Conservation (phyloP, 1,284 basidiomycete genomes). For the Sanghuangporus baumii region DNA sequence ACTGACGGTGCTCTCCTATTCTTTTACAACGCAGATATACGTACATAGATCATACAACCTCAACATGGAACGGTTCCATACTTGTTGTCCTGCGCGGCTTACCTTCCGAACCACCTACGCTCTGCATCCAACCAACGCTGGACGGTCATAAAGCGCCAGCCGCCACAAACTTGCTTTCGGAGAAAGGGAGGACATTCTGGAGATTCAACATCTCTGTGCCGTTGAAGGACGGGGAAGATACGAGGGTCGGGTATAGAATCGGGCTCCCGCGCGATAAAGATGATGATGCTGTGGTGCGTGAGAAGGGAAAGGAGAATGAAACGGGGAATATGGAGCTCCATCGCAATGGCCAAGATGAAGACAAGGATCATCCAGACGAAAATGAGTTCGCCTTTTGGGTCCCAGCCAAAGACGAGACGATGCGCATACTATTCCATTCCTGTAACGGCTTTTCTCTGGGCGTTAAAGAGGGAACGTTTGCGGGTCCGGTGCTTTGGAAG, state of each 20-base stretch:
- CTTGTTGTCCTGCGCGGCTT: constrained; percentile 13
- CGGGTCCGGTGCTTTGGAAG: constrained; percentile 21
- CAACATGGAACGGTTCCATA: constrained; percentile 20
- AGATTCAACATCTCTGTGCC: constrained; percentile 16
- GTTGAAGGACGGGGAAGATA: constrained; percentile 12
- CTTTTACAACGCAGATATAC: constrained; percentile 17
- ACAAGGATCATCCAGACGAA: not conserved
- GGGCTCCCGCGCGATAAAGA: not conserved
- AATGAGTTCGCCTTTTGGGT: constrained; percentile 18
- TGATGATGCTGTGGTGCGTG: not conserved
- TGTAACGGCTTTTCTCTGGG: constrained; percentile 22
- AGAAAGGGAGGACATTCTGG: constrained; percentile 18
- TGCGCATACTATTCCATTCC: constrained; percentile 23
- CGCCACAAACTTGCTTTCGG: constrained; percentile 11
- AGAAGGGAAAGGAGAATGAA: not conserved
- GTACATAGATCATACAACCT: constrained; percentile 15
- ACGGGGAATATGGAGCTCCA: not conserved
- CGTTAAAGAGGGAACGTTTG: constrained; percentile 16
- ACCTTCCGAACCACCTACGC: not conserved
- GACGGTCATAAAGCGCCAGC: not conserved
- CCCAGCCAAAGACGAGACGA: constrained; percentile 20
- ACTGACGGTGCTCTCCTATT: not conserved
- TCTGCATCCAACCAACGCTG: not conserved
- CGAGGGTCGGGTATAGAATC: constrained; percentile 11
- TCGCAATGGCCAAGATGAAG: not conserved